Evolutionary conservation across 73 alveolate species (phyloP).

Genomic region (Effrenium voratum): DNA sequence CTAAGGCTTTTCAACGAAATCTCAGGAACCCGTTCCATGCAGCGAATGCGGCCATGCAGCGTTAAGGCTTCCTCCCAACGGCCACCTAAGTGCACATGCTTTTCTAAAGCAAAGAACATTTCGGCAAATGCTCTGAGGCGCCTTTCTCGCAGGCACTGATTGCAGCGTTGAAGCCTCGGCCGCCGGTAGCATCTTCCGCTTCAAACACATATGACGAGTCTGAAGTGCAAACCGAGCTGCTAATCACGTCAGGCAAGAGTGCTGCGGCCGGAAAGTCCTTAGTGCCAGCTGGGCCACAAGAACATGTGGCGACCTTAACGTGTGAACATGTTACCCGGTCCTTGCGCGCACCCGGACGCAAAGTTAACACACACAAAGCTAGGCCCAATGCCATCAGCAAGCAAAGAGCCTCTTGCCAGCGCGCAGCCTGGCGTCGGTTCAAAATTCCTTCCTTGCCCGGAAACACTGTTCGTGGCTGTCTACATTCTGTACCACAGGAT

Average conservation of each 20-base stretch:
- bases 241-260: not conserved
- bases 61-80: slow-evolving; percentile 53
- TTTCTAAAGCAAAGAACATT: not conserved
- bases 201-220: not conserved
- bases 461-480: too few relatives aligned
- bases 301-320: not conserved
- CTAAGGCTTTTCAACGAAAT: not conserved
- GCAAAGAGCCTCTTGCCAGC: slow-evolving; percentile 50
- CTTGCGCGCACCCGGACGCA: not conserved
- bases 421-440: slow-evolving; percentile 28
- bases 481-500: too few relatives aligned
- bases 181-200: too few relatives aligned
- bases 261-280: not conserved
- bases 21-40: not conserved
- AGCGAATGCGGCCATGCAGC: not conserved
- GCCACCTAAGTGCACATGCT: slow-evolving; percentile 8
- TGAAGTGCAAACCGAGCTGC: not conserved
- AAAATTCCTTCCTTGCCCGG: too few relatives aligned
- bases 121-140: not conserved
- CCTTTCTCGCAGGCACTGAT: slow-evolving; percentile 75
- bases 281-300: not conserved
- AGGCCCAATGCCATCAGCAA: not conserved
- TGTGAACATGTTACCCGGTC: not conserved
- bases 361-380: not conserved
- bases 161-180: slow-evolving; percentile 72